Percentiles rank a stretch among this genome's conserved stretches.
phyloP scores from a whole-genome alignment of 2,329 filamentous ascomycete genomes.

The Trichoderma sp. region DNA sequence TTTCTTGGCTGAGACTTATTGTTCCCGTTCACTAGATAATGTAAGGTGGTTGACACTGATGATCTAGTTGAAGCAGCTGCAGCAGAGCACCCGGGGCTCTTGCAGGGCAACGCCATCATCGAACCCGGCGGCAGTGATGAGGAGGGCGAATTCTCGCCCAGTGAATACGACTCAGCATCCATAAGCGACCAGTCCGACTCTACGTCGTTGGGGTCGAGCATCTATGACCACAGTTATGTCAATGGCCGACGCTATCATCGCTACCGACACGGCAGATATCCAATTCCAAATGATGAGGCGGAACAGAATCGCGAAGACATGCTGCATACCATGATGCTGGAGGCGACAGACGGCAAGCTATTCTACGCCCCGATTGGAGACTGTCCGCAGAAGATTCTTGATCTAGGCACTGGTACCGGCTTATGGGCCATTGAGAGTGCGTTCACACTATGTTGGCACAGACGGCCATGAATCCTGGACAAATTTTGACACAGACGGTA shows the following conservation, averaged over 20 bases:
- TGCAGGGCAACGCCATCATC: constrained; percentile 38
- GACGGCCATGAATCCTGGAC: not conserved
- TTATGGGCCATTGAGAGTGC: constrained; percentile 49
- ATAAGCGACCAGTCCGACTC: constrained; percentile 16
- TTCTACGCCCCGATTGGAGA: constrained; percentile 46
- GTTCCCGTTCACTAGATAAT: not conserved
- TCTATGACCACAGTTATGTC: constrained; percentile 22
- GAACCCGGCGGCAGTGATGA: constrained; percentile 41
- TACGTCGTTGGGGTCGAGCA: constrained; percentile 22
- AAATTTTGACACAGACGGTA: not conserved
- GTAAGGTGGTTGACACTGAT: not conserved
- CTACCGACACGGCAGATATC: constrained; percentile 48
- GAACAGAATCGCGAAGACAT: constrained; percentile 52
- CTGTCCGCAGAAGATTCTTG: constrained; percentile 48
- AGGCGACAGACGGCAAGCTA: constrained; percentile 46
- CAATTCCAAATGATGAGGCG: constrained; percentile 49
- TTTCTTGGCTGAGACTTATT: not conserved
- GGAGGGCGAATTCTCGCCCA: constrained; percentile 42
- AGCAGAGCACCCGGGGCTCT: constrained; percentile 33
- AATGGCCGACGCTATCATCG: constrained; percentile 47
- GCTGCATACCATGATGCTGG: constrained; percentile 50
- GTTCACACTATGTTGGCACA: not conserved
- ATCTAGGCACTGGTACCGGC: constrained; percentile 54
- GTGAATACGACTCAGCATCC: constrained; percentile 27
- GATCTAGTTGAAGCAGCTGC: not conserved